Evolutionary conservation across 139 green algal genomes (phyloP), one percentile per base, ranked within the genome.

Genomic region (Monoraphidium neglectum): DNA sequence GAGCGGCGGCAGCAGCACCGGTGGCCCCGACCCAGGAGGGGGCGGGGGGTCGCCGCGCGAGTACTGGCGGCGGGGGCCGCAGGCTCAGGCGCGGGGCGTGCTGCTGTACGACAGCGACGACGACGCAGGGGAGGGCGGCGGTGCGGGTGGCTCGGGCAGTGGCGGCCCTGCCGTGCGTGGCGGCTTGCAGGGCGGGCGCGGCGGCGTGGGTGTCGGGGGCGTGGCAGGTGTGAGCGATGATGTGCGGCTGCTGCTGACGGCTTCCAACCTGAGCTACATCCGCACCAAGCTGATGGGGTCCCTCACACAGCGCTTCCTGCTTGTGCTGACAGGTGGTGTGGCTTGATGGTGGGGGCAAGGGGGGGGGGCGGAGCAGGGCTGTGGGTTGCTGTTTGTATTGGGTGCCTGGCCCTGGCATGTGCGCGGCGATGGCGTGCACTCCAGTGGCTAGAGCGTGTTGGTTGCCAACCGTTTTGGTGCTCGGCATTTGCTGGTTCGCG

Each of bases 251-350:
- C 65, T 80, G 65, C 66, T 80, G 65, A n/a, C 69, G 28, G n/a
- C 33, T n/a, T 74, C 61, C 60, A 80, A 80, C 38, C 12, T 74
- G 16, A 53, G 53, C n/a, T 60, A 47, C 65, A 36, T 80, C 37
- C 28, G 75, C 21, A 35, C 56, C 23, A 10, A 38, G 18, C 37
- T 80, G 28, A 40, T 80, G 68, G 65, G 65, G 18, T 68, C 61
- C 35, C 33, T 80, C 15, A 74, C 75, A 12, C 75, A 80, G 66
- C 37, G 75, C 13, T 80, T 80, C 37, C 66, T 80, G 37, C 75
- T 80, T 16, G 53, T 70, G 54, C 65, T 80, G n/a, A 73, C 73
- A 73, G 73, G 73, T 77, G 43, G n/a, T n/a, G n/a, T n/a, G n/a
- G n/a, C n/a, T n/a, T n/a, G n/a, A n/a, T n/a, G n/a, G n/a, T n/a